phyloP scores from a whole-genome alignment of 1,284 basidiomycete species.

The Tremellales sp. region DNA sequence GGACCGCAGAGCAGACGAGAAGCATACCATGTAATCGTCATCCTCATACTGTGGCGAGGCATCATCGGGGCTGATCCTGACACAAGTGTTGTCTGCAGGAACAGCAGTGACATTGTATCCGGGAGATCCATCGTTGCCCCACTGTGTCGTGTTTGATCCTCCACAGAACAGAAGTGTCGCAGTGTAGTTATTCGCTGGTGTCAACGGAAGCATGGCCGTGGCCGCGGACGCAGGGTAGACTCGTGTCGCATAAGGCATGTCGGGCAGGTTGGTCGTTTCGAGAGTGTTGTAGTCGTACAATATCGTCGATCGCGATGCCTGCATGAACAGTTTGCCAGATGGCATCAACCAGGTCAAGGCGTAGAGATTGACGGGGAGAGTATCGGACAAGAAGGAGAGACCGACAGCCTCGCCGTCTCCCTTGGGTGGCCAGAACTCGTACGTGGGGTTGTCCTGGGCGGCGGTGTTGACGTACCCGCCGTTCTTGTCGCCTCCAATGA shows the following conservation, averaged over 20 bases:
- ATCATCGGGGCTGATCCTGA: constrained; percentile 72
- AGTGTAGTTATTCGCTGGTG: constrained; percentile 79
- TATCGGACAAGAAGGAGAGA: constrained; percentile 75
- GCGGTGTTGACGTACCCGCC: constrained; percentile 61
- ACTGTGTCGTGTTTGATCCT: constrained; percentile 59
- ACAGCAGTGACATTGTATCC: constrained; percentile 48
- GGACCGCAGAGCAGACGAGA: background rate
- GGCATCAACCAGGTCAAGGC: constrained; percentile 80
- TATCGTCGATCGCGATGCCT: constrained; percentile 63
- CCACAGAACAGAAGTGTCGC: constrained; percentile 87
- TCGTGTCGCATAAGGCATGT: constrained; percentile 61
- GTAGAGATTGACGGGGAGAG: constrained; percentile 86
- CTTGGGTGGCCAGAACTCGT: constrained; percentile 67
- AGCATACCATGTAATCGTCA: constrained; percentile 60
- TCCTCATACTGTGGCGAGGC: constrained; percentile 55
- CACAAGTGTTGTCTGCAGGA: constrained; percentile 48
- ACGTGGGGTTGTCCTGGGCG: constrained; percentile 74
- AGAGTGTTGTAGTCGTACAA: constrained; percentile 63
- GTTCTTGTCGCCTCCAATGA: constrained; percentile 53
- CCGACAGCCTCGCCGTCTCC: constrained; percentile 54
- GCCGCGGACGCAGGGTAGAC: constrained; percentile 93
- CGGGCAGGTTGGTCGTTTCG: constrained; percentile 37
- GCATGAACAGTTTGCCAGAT: constrained; percentile 65
- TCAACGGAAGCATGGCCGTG: constrained; percentile 83
- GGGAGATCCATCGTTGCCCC: constrained; percentile 45